phyloP scores from a whole-genome alignment of 768 basidiomycete genomes.

The Xerocomellus chrysenteron region DNA sequence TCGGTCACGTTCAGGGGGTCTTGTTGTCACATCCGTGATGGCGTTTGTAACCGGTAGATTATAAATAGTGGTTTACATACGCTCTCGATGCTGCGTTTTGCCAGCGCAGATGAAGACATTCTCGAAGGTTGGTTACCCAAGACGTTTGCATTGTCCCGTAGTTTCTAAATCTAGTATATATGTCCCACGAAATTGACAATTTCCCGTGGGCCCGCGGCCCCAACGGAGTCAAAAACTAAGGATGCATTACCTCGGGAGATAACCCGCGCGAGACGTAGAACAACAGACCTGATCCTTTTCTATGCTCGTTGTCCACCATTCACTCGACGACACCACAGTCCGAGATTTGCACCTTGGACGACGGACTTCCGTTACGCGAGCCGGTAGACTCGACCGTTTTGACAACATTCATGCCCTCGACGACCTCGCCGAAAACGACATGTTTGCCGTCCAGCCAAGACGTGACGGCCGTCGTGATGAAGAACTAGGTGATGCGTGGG shows the following conservation, averaged over 20 bases:
- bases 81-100: too few relatives aligned
- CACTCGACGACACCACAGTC: conserved; percentile 50
- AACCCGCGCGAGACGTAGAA: not conserved
- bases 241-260: conserved; percentile 5
- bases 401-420: conserved; percentile 43
- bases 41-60: too few relatives aligned
- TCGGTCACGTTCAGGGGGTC: too few relatives aligned
- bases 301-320: not conserved
- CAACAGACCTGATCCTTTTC: not conserved
- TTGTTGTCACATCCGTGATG: too few relatives aligned
- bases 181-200: too few relatives aligned
- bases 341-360: conserved; percentile 49
- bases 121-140: too few relatives aligned
- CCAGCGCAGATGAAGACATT: too few relatives aligned
- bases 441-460: conserved; percentile 53
- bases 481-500: conserved; percentile 46
- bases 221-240: not conserved
- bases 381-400: conserved; percentile 40
- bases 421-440: conserved; percentile 50
- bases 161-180: too few relatives aligned
- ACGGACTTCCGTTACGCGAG: conserved; percentile 24
- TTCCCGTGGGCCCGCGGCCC: not conserved
- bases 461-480: conserved; percentile 73
- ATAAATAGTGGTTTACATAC: too few relatives aligned
- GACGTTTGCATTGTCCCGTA: too few relatives aligned